Evolutionary conservation across 2,329 filamentous ascomycete species (phyloP).

Genomic region (Aureobasidium leucospermi): DNA sequence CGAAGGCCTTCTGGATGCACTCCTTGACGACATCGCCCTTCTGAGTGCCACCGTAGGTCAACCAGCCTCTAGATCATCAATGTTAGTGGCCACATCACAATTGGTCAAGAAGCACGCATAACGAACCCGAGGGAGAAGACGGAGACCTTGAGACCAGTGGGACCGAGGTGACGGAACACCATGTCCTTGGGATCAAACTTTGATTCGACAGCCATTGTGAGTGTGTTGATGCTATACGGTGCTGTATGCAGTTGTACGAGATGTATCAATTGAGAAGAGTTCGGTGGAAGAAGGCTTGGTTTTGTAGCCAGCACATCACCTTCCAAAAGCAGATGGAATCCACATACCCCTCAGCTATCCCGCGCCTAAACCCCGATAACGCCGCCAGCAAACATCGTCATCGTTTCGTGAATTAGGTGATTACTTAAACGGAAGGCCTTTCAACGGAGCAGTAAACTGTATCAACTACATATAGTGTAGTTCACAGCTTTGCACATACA

Average conservation of each 20-base stretch:
- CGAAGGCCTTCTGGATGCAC: slow-evolving; percentile 43
- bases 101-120: background rate
- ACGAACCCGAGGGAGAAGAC: background rate
- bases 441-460: too few relatives aligned
- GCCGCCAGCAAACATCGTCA: background rate
- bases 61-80: slow-evolving; percentile 25
- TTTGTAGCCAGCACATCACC: slow-evolving; percentile 8
- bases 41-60: slow-evolving; percentile 43
- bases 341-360: background rate
- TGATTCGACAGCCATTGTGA: slow-evolving; percentile 31
- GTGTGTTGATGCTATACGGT: background rate
- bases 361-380: background rate
- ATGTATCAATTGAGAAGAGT: background rate
- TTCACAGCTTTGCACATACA: too few relatives aligned
- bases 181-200: slow-evolving; percentile 46
- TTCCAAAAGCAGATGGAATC: slow-evolving; percentile 1
- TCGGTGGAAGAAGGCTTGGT: background rate
- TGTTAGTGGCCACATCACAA: background rate
- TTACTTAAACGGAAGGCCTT: background rate
- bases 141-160: slow-evolving; percentile 41
- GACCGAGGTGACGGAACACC: slow-evolving; percentile 39
- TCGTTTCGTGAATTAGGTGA: background rate
- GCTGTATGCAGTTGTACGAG: background rate
- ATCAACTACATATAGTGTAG: too few relatives aligned
- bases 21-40: slow-evolving; percentile 45